These are phyloP conservation scores for Phoma sp. DNA, from an alignment of 2,329 filamentous ascomycete genomes.

Conservation along the genomic window DNA sequence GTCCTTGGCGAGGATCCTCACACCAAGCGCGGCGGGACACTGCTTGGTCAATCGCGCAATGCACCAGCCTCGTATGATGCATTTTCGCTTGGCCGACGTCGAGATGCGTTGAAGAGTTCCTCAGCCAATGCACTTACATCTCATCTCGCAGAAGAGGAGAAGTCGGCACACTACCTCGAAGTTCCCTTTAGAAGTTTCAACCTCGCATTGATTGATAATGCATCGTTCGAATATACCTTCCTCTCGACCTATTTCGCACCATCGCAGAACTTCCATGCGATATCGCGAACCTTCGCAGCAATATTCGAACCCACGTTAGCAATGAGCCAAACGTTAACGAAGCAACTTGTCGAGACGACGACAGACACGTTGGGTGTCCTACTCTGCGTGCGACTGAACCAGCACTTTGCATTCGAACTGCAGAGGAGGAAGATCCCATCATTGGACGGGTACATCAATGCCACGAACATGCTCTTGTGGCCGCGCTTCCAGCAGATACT, in stretches of 20 bases:
- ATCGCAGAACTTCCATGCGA: conserved; percentile 74
- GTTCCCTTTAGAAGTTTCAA: conserved; percentile 94
- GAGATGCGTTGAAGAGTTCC: conserved; percentile 78
- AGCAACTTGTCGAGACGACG: conserved; percentile 75
- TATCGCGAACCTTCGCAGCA: conserved; percentile 83
- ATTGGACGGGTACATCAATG: conserved; percentile 91
- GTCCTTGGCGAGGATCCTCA: conserved; percentile 80
- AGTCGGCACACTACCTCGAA: conserved; percentile 85
- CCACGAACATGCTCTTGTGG: conserved; percentile 95
- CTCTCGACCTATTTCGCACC: conserved; percentile 88
- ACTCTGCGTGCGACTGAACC: conserved; percentile 91
- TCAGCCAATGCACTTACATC: conserved; percentile 82
- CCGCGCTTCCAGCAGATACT: conserved; percentile 93
- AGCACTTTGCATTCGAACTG: conserved; percentile 91
- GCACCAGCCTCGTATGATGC: conserved; percentile 76
- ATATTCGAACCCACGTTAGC: conserved; percentile 90
- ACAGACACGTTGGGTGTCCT: conserved; percentile 87
- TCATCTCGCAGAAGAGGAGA: conserved; percentile 90
- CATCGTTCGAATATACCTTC: conserved; percentile 93
- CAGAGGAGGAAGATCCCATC: conserved; percentile 90
- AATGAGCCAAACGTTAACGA: conserved; percentile 80
- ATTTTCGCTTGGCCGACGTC: conserved; percentile 85
- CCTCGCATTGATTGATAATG: conserved; percentile 90
- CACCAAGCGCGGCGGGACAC: conserved; percentile 64
- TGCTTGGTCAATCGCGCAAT: conserved; percentile 38